phyloP scores from a whole-genome alignment of 2,329 filamentous ascomycete species.

The Juglanconis oblonga region DNA sequence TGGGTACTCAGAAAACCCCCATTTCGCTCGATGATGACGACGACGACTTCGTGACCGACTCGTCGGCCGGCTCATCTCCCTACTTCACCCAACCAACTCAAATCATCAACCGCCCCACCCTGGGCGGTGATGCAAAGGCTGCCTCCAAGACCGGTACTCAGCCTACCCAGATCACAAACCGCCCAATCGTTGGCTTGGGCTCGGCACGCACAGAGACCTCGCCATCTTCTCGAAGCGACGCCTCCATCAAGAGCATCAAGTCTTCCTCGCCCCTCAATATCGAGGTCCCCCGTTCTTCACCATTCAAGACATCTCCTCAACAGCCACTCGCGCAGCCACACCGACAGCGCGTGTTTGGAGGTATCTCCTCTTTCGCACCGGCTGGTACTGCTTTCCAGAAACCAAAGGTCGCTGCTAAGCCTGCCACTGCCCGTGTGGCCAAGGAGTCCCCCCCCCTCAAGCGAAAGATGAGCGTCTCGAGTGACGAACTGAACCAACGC shows the following conservation, averaged over 20 bases:
- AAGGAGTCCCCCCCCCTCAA: constrained; percentile 4
- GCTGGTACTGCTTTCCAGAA: constrained; percentile 67
- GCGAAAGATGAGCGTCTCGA: constrained; percentile 28
- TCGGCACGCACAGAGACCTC: neutral
- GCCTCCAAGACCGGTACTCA: constrained; percentile 44
- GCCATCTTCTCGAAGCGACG: neutral
- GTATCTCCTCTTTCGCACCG: constrained; percentile 61
- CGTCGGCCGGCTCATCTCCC: constrained; percentile 31
- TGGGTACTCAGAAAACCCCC: neutral
- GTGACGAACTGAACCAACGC: constrained; percentile 30
- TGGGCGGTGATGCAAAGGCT: constrained; percentile 19
- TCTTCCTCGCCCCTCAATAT: constrained; percentile 50
- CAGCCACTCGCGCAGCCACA: constrained; percentile 22
- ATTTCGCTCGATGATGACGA: constrained; percentile 11
- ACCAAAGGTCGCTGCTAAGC: constrained; percentile 21
- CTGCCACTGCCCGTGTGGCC: constrained; percentile 20
- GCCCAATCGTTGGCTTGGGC: constrained; percentile 30
- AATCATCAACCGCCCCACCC: constrained; percentile 20
- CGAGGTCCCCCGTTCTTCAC: constrained; percentile 89
- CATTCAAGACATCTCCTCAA: constrained; percentile 47
- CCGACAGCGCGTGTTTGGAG: constrained; percentile 37
- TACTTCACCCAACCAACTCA: constrained; percentile 37
- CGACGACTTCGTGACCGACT: constrained; percentile 1
- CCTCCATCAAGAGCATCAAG: constrained; percentile 27
- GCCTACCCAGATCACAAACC: constrained; percentile 45